These are phyloP conservation scores for Puccinia novopanici DNA, from an alignment of 1,284 basidiomycete genomes.

Conservation along the genomic window DNA sequence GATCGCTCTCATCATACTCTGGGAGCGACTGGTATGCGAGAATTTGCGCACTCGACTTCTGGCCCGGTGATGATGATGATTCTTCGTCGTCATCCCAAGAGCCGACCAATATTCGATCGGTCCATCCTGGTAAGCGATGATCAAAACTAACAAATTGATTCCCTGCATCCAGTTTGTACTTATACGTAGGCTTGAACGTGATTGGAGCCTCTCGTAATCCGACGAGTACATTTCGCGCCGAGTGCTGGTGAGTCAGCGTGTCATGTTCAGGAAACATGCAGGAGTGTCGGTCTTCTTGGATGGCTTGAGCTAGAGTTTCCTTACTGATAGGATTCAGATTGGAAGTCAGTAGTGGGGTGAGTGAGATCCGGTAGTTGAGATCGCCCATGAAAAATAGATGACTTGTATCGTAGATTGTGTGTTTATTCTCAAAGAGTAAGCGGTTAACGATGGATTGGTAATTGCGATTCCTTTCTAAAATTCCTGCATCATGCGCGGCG, in stretches of 20 bases:
- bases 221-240: slow-evolving; percentile 69
- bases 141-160: slow-evolving; percentile 67
- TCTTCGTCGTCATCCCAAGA: slow-evolving; percentile 29
- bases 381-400: slow-evolving; percentile 59
- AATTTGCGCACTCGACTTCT: background rate
- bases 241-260: slow-evolving; percentile 70
- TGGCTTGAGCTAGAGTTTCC: slow-evolving; percentile 53
- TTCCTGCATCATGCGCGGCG: slow-evolving; percentile 75
- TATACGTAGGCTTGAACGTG: slow-evolving; percentile 84
- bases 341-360: slow-evolving; percentile 51
- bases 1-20: slow-evolving; percentile 53
- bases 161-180: slow-evolving; percentile 74
- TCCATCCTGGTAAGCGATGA: slow-evolving; percentile 77
- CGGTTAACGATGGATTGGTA: slow-evolving; percentile 76
- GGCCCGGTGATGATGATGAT: background rate
- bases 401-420: slow-evolving; percentile 57
- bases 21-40: slow-evolving; percentile 34
- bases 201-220: slow-evolving; percentile 79
- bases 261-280: slow-evolving; percentile 71
- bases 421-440: slow-evolving; percentile 68
- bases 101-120: slow-evolving; percentile 86
- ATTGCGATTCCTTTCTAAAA: slow-evolving; percentile 74
- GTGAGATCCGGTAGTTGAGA: slow-evolving; percentile 58
- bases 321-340: slow-evolving; percentile 61
- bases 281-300: slow-evolving; percentile 52